phyloP scores from a whole-genome alignment of 345 rosid species.

The Arabidopsis arenosa region DNA sequence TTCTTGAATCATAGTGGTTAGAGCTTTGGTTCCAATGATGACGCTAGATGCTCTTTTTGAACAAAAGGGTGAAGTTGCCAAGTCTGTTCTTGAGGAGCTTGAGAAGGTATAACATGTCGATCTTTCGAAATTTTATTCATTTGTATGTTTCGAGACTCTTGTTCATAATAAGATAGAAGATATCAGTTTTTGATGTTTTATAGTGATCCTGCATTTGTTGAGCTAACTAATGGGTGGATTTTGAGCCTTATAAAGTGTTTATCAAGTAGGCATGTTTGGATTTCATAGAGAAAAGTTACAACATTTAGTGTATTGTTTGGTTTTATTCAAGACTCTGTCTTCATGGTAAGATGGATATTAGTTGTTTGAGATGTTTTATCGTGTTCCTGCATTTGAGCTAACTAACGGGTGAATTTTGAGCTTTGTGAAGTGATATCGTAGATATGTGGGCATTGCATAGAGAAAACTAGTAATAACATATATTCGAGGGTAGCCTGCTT shows the following conservation, averaged over 20 bases:
- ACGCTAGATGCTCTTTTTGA: slow-evolving; percentile 88
- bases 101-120: slow-evolving; percentile 63
- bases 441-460: slow-evolving; percentile 7
- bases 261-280: slow-evolving; percentile 5
- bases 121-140: background rate
- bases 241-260: background rate
- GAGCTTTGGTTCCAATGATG: slow-evolving; percentile 94
- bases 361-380: background rate
- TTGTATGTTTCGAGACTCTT: background rate
- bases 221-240: slow-evolving; percentile 1
- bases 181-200: background rate
- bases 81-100: slow-evolving; percentile 90
- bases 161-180: background rate
- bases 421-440: background rate
- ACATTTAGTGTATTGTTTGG: background rate
- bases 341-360: background rate
- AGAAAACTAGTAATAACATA: background rate
- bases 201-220: background rate
- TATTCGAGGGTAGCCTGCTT: background rate
- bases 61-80: slow-evolving; percentile 98
- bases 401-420: slow-evolving; percentile 1
- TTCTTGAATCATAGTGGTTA: slow-evolving; percentile 63
- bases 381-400: slow-evolving; percentile 5
- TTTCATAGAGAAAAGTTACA: background rate
- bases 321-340: background rate